These are phyloP conservation scores for Acrodontium crateriforme DNA, from an alignment of 2,329 filamentous ascomycete species.

Conservation along the genomic window DNA sequence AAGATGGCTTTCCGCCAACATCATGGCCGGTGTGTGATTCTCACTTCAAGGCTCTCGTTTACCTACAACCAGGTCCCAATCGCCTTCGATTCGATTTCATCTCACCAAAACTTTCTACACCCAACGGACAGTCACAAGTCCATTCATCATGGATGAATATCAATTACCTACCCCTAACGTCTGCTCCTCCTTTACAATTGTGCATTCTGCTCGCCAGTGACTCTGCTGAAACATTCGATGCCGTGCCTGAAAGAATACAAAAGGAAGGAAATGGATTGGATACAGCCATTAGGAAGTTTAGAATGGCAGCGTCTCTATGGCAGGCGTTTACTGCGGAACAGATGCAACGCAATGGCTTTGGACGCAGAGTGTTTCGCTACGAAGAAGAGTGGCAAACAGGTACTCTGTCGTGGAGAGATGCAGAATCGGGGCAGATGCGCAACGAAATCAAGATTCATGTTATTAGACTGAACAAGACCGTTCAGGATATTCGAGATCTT, in stretches of 20 bases:
- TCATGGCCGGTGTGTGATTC: slow-evolving; percentile 80
- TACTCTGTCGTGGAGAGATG: slow-evolving; percentile 63
- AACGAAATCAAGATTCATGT: slow-evolving; percentile 86
- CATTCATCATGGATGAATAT: slow-evolving; percentile 71
- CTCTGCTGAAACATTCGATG: slow-evolving; percentile 74
- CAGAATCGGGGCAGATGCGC: slow-evolving; percentile 57
- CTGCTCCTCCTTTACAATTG: slow-evolving; percentile 72
- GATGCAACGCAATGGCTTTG: slow-evolving; percentile 81
- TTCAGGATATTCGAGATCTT: slow-evolving; percentile 67
- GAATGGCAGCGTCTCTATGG: slow-evolving; percentile 93
- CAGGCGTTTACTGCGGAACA: slow-evolving; percentile 95
- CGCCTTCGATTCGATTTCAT: slow-evolving; percentile 72
- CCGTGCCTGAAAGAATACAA: slow-evolving; percentile 58
- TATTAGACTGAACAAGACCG: slow-evolving; percentile 68
- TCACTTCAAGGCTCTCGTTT: slow-evolving; percentile 81
- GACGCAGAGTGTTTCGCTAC: slow-evolving; percentile 73
- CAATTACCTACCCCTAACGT: slow-evolving; percentile 71
- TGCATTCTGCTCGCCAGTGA: slow-evolving; percentile 81
- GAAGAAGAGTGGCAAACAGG: slow-evolving; percentile 92
- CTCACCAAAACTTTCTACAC: slow-evolving; percentile 64
- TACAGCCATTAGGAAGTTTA: slow-evolving; percentile 73
- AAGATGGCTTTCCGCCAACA: slow-evolving; percentile 71
- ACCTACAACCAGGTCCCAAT: slow-evolving; percentile 85
- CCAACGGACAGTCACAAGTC: slow-evolving; percentile 50
- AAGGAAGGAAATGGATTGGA: slow-evolving; percentile 73